Evolutionary conservation across 2,329 filamentous ascomycete species (phyloP).

Genomic region (Penicillium italicum): DNA sequence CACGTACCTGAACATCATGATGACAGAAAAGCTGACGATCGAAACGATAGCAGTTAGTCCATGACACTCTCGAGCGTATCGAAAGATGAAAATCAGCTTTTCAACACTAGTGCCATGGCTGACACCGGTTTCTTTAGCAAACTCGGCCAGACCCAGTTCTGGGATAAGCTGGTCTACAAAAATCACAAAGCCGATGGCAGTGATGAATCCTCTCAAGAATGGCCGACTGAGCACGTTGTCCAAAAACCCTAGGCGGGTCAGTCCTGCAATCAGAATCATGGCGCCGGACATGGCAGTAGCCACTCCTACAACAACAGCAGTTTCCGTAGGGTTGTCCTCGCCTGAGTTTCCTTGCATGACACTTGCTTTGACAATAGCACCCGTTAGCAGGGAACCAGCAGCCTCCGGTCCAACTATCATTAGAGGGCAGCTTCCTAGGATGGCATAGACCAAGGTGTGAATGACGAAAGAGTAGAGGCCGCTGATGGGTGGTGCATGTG

Average conservation of each 20-base stretch:
- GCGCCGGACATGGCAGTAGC: conserved; percentile 83
- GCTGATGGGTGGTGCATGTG: conserved; percentile 87
- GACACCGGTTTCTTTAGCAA: conserved; percentile 60
- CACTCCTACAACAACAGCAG: conserved; percentile 81
- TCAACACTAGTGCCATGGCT: conserved; percentile 81
- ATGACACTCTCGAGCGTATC: conserved; percentile 65
- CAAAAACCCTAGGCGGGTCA: conserved; percentile 83
- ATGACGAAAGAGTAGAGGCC: conserved; percentile 93
- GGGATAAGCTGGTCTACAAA: conserved; percentile 91
- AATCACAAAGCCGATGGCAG: conserved; percentile 93
- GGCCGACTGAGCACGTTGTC: conserved; percentile 92
- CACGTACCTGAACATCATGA: conserved; percentile 80
- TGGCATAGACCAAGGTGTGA: conserved; percentile 83
- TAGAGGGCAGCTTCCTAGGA: conserved; percentile 85
- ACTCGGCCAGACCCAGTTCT: conserved; percentile 70
- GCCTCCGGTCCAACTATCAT: conserved; percentile 96
- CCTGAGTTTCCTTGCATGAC: conserved; percentile 64
- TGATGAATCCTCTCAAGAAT: conserved; percentile 93
- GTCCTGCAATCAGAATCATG: conserved; percentile 80
- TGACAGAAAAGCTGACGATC: conserved; percentile 74
- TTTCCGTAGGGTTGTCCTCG: conserved; percentile 65
- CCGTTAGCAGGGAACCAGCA: conserved; percentile 84
- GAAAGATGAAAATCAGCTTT: conserved; percentile 75
- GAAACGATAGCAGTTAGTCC: conserved; percentile 72
- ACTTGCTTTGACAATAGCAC: conserved; percentile 75